Conservation (phyloP, 441 rosid species). For the Brassica hybrid region DNA sequence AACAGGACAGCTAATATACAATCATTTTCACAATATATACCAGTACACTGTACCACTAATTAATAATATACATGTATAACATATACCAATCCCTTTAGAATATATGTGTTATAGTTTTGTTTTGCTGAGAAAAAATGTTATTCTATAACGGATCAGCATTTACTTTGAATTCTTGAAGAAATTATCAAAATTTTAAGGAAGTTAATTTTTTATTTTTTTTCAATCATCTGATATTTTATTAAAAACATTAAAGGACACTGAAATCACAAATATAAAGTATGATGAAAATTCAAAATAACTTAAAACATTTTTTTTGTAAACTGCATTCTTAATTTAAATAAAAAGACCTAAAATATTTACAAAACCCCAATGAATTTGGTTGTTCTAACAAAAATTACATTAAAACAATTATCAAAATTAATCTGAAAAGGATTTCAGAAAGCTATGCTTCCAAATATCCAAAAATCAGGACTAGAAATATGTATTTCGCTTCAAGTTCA, state of each 20-base stretch:
- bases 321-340: no score
- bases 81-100: not conserved
- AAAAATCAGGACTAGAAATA: no score
- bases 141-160: not conserved
- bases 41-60: not conserved
- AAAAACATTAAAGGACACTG: not conserved
- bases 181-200: no score
- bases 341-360: no score
- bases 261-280: not conserved
- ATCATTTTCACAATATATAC: constrained; percentile 27
- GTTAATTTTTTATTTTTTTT: no score
- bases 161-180: not conserved
- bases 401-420: no score
- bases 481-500: no score
- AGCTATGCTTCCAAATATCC: no score
- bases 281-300: not conserved
- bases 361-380: no score
- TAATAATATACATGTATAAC: not conserved
- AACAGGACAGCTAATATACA: constrained; percentile 29
- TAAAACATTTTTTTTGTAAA: no score
- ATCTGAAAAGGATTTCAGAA: no score
- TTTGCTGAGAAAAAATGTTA: not conserved
- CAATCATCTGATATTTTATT: not conserved
- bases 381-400: no score
- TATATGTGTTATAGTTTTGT: not conserved